Conservation (phyloP, 257 asterid genomes). For the Solanum sitiens region DNA sequence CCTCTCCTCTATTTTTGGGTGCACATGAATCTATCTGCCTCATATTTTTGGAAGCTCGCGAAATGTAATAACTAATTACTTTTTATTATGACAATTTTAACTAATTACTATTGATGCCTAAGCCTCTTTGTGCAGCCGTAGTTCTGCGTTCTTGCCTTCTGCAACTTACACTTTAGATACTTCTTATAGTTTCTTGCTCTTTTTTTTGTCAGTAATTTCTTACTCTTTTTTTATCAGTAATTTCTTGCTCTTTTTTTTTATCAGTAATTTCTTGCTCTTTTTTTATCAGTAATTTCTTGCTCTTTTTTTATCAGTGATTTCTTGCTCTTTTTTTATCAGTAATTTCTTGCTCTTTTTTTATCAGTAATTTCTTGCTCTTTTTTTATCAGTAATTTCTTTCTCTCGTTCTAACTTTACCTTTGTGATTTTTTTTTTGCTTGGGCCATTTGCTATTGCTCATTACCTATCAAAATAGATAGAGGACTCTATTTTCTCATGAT, state of each 20-base stretch:
- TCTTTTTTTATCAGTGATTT: too few species aligned
- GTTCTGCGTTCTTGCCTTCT: neutral
- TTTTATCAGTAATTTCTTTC: neutral
- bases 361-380: neutral
- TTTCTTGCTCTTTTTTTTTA: too few species aligned
- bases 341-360: neutral
- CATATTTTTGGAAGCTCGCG: neutral
- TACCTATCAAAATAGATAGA: neutral
- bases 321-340: neutral
- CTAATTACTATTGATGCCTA: neutral
- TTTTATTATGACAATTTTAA: too few species aligned
- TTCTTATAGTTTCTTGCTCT: neutral
- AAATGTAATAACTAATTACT: neutral
- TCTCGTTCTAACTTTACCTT: neutral
- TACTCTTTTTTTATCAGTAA: neutral
- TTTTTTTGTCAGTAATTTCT: neutral
- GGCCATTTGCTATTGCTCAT: neutral
- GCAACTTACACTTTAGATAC: neutral
- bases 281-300: too few species aligned
- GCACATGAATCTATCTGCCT: neutral
- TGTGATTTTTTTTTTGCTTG: neutral
- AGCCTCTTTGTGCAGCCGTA: neutral
- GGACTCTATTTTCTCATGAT: neutral
- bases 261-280: too few species aligned
- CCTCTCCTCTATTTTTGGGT: neutral